phyloP scores from a whole-genome alignment of 2,329 filamentous ascomycete species.

The Colletotrichum destructivum region DNA sequence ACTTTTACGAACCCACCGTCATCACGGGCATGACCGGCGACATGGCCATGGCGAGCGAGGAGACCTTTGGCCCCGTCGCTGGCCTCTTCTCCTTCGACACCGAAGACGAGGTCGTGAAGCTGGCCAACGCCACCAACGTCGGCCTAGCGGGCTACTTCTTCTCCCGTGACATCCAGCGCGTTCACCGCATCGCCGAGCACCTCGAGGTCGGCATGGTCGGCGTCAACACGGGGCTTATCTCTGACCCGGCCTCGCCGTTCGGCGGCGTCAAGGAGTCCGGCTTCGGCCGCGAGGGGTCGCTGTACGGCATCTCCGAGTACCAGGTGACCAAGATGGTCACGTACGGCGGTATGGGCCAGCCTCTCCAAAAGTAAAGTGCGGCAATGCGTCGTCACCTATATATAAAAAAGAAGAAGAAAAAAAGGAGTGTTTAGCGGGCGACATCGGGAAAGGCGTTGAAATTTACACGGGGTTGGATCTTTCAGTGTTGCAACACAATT shows the following conservation, averaged over 20 bases:
- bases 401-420: neutral
- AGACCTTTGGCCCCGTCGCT: slow-evolving; percentile 96
- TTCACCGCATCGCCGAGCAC: slow-evolving; percentile 75
- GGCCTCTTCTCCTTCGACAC: slow-evolving; percentile 90
- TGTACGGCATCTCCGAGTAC: slow-evolving; percentile 85
- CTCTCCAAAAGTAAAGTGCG: slow-evolving; percentile 35
- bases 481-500: neutral
- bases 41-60: slow-evolving; percentile 88
- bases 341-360: slow-evolving; percentile 43
- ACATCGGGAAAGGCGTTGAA: slow-evolving; percentile 18
- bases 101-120: slow-evolving; percentile 87
- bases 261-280: slow-evolving; percentile 88
- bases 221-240: slow-evolving; percentile 81
- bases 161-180: slow-evolving; percentile 73
- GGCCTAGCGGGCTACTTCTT: slow-evolving; percentile 97
- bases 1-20: slow-evolving; percentile 93
- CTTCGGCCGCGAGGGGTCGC: slow-evolving; percentile 84
- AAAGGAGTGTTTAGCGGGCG: slow-evolving; percentile 1
- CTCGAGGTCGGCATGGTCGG: slow-evolving; percentile 92
- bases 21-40: slow-evolving; percentile 87
- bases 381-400: too few species aligned
- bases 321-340: slow-evolving; percentile 76
- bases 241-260: slow-evolving; percentile 74
- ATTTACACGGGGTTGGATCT: neutral
- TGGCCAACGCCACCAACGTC: slow-evolving; percentile 87